Evolutionary conservation across 345 rosid genomes (phyloP).

Genomic region (Eucalyptus regnans): DNA sequence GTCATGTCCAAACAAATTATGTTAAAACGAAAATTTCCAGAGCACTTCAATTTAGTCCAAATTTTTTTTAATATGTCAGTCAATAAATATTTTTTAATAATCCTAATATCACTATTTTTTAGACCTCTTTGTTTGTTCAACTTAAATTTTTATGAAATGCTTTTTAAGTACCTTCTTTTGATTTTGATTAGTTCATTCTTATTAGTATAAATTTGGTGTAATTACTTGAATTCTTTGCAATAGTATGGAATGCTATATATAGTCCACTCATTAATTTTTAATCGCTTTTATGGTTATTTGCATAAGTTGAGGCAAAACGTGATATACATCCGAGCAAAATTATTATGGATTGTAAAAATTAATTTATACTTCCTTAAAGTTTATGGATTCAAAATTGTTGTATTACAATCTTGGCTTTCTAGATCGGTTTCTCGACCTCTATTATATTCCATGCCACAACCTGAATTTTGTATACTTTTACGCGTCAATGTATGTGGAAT

Average conservation of each 20-base stretch:
- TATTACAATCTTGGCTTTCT: background rate
- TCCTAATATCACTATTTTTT: background rate
- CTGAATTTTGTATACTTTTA: background rate
- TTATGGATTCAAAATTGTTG: background rate
- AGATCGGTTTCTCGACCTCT: rapidly evolving
- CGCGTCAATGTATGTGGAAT: rapidly evolving
- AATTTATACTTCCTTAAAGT: background rate
- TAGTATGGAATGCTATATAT: background rate
- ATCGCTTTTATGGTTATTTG: background rate
- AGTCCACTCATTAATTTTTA: background rate
- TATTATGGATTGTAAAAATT: background rate
- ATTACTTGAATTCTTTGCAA: background rate
- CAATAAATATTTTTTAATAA: background rate
- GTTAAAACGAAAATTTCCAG: background rate
- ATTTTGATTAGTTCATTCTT: background rate
- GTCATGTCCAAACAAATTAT: background rate
- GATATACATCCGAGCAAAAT: background rate
- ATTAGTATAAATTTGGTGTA: background rate
- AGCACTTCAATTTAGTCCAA: background rate
- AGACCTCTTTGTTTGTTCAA: background rate
- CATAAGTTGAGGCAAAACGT: background rate
- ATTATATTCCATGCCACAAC: background rate
- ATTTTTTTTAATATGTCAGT: background rate
- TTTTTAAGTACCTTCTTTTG: background rate
- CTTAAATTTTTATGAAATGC: background rate